Evolutionary conservation across 352 stramenopile species (phyloP).

Genomic region (Pythium myriotylum): DNA sequence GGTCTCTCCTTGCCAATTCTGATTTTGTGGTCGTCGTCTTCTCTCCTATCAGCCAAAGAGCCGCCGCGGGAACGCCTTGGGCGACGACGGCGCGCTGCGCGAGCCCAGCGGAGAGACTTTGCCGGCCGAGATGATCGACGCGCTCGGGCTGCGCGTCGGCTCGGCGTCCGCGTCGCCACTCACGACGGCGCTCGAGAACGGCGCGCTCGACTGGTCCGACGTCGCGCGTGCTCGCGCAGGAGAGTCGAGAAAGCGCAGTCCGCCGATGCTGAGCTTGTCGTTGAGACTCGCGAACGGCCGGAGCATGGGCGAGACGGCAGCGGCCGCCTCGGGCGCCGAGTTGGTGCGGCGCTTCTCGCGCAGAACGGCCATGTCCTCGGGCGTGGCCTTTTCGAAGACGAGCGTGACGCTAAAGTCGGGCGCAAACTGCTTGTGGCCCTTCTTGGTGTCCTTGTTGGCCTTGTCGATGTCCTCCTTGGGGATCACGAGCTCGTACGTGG

Average conservation of each 20-base stretch:
- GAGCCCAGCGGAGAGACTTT: constrained; percentile 1
- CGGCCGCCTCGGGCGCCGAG: constrained; percentile 11
- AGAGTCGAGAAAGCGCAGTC: not conserved
- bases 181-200: not conserved
- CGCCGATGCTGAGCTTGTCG: constrained; percentile 5
- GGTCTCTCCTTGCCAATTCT: constrained; percentile 16
- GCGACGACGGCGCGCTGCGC: constrained; percentile 19
- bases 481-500: constrained; percentile 39
- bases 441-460: constrained; percentile 67
- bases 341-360: constrained; percentile 13
- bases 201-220: constrained; percentile 15
- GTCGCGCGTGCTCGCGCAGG: constrained; percentile 7
- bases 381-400: constrained; percentile 42
- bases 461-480: constrained; percentile 76
- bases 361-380: constrained; percentile 29
- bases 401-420: constrained; percentile 54
- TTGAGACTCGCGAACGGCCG: constrained; percentile 26
- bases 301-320: not conserved
- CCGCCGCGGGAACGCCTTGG: constrained; percentile 18
- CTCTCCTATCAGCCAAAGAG: constrained; percentile 27
- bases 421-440: constrained; percentile 64
- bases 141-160: constrained; percentile 7
- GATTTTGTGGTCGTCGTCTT: too few species aligned
- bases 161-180: constrained; percentile 6
- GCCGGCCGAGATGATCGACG: constrained; percentile 7